A percentile compares a stretch with the other conserved stretches of the same genome.
These are phyloP conservation scores for Pholiota microspora DNA, from an alignment of 768 basidiomycete genomes.

Conservation along the genomic window DNA sequence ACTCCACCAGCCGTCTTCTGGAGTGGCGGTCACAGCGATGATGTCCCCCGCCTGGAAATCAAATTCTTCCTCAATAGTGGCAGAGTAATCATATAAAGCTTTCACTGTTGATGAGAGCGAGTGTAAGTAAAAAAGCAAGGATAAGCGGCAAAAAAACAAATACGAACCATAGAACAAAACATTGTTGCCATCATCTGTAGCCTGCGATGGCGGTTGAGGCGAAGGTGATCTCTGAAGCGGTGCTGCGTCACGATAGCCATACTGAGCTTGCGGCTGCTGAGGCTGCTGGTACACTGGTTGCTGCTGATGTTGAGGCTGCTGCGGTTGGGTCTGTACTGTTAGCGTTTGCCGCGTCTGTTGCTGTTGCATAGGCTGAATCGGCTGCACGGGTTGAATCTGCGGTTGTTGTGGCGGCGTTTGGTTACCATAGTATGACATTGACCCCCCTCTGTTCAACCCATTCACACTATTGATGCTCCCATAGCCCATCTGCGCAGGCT, in stretches of 20 bases:
- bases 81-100: slow-evolving; percentile 85
- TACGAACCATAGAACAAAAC: slow-evolving; percentile 87
- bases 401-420: slow-evolving; percentile 26
- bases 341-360: slow-evolving; percentile 15
- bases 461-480: slow-evolving; percentile 19
- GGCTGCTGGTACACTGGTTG: slow-evolving; percentile 26
- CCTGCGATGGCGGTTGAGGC: slow-evolving; percentile 42
- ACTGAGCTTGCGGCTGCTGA: slow-evolving; percentile 27
- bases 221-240: slow-evolving; percentile 46
- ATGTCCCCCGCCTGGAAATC: slow-evolving; percentile 95
- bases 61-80: slow-evolving; percentile 90
- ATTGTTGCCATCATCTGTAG: slow-evolving; percentile 77
- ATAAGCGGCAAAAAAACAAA: background rate
- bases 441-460: slow-evolving; percentile 27
- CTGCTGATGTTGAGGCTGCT: slow-evolving; percentile 20
- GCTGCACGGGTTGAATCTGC: slow-evolving; percentile 18
- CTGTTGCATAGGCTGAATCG: slow-evolving; percentile 20
- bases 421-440: slow-evolving; percentile 29
- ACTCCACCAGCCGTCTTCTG: slow-evolving; percentile 98
- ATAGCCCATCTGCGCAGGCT: slow-evolving; percentile 17
- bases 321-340: slow-evolving; percentile 31
- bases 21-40: slow-evolving; percentile 91
- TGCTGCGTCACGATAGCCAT: slow-evolving; percentile 41
- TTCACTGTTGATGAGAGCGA: slow-evolving; percentile 51
- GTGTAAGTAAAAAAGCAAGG: background rate